Conservation (phyloP, 306 rosid genomes). For the Nissolia schottii region DNA sequence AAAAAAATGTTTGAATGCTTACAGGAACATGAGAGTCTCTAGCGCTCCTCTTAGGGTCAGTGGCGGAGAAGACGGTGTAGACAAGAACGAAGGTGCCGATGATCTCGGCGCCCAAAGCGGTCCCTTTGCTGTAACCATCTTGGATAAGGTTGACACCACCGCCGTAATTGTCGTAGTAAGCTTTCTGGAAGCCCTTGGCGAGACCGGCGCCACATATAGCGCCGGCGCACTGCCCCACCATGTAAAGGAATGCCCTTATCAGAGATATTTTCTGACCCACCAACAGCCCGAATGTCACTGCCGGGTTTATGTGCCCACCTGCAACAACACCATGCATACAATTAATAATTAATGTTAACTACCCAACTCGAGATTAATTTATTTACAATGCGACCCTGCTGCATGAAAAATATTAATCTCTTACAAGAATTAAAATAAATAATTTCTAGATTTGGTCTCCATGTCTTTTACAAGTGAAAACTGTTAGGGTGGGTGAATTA, state of each 20-base stretch:
- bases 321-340: not conserved
- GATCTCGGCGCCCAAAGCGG: constrained; percentile 88
- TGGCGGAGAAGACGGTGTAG: constrained; percentile 96
- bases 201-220: constrained; percentile 77
- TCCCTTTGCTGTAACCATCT: constrained; percentile 62
- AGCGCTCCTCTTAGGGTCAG: constrained; percentile 89
- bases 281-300: constrained; percentile 84
- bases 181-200: constrained; percentile 71
- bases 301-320: constrained; percentile 96
- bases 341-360: too few relatives aligned
- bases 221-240: constrained; percentile 66
- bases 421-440: too few relatives aligned
- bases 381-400: too few relatives aligned
- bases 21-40: constrained; percentile 97
- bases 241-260: constrained; percentile 65
- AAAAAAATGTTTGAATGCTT: too few relatives aligned
- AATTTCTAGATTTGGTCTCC: too few relatives aligned
- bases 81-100: constrained; percentile 95
- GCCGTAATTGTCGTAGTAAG: constrained; percentile 39
- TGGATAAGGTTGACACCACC: constrained; percentile 62
- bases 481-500: too few relatives aligned
- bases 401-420: too few relatives aligned
- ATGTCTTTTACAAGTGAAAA: too few relatives aligned
- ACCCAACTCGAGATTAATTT: too few relatives aligned
- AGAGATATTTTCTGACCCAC: constrained; percentile 75